Conservation (phyloP, 139 green algal species). For the Chlorella sp. region DNA sequence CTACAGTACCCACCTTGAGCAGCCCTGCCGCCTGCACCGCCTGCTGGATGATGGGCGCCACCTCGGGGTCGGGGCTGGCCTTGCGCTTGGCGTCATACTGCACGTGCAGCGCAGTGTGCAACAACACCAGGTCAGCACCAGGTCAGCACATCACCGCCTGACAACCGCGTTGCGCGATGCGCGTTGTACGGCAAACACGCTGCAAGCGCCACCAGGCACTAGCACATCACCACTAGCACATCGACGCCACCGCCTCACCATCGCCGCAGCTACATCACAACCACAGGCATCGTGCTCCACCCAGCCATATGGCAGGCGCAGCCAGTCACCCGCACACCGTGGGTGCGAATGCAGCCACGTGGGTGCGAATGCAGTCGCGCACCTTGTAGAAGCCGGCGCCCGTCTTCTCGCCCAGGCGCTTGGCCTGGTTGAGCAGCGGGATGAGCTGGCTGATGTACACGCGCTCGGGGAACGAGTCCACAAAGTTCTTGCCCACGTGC, state of each 20-base stretch:
- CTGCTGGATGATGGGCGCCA: slow-evolving; percentile 60
- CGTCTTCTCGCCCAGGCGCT: slow-evolving; percentile 92
- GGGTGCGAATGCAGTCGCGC: not conserved
- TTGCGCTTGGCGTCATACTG: slow-evolving; percentile 61
- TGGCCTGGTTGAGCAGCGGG: slow-evolving; percentile 66
- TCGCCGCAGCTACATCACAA: no score
- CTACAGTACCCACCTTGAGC: slow-evolving; percentile 8
- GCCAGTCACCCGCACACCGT: not conserved
- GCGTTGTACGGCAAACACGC: no score
- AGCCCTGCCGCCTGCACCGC: slow-evolving; percentile 1
- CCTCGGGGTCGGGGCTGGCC: slow-evolving; percentile 63
- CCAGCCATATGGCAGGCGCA: not conserved
- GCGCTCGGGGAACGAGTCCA: slow-evolving; percentile 85
- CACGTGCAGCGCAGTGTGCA: not conserved
- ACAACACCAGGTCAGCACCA: no score
- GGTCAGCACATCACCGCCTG: no score
- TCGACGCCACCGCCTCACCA: no score
- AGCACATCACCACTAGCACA: no score
- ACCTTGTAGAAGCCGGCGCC: slow-evolving; percentile 89
- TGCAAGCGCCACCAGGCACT: no score
- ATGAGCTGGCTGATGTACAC: slow-evolving; percentile 74
- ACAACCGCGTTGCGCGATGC: no score
- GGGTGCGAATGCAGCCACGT: not conserved
- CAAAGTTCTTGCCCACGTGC: slow-evolving; percentile 92
- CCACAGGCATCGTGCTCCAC: no score